Conservation (phyloP, 176 grass and related monocot species). For the Hordeum vulgare region MorexV3_pseudomolecules_assembly NC_058523.1:437320835-437321334, state of each 20-base stretch:
- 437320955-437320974: neutral
- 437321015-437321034: slow-evolving; percentile 15
- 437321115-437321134: slow-evolving; percentile 27
- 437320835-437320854: slow-evolving; percentile 13
- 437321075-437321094: neutral
- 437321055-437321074: neutral
- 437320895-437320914: slow-evolving; percentile 36
- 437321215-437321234: slow-evolving; percentile 35
- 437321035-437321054: slow-evolving; percentile 24
- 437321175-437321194: slow-evolving; percentile 12
- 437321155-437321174: slow-evolving; percentile 28
- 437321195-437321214: slow-evolving; percentile 38
- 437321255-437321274: slow-evolving; percentile 25
- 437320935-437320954: neutral
- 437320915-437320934: neutral
- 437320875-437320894: slow-evolving; percentile 22
- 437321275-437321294: slow-evolving; percentile 46
- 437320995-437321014: neutral
- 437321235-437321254: slow-evolving; percentile 35
- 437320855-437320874: neutral
- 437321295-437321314: slow-evolving; percentile 61
- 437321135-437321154: neutral
- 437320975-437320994: neutral
- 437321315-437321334: slow-evolving; percentile 66
- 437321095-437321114: neutral